A percentile compares a stretch with the other conserved stretches of the same genome.
These are phyloP conservation scores for Exophiala alcalophila DNA, from an alignment of 2,329 filamentous ascomycete genomes.

Conservation along the genomic window DNA sequence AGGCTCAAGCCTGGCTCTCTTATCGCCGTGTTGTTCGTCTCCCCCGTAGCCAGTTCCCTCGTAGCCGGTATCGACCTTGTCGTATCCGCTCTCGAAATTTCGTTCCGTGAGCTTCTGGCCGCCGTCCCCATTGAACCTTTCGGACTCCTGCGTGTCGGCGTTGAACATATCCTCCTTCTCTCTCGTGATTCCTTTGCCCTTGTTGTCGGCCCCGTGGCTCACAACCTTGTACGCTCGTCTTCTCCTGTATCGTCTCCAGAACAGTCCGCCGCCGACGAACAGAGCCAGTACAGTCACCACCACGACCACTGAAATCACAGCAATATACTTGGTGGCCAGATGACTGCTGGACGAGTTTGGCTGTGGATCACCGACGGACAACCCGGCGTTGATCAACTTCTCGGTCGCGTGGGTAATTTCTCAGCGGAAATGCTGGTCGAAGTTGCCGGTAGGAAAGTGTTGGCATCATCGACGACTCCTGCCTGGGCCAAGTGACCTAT, in stretches of 20 bases:
- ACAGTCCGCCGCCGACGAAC: conserved; percentile 13
- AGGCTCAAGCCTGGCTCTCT: conserved; percentile 20
- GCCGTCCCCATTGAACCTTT: conserved; percentile 14
- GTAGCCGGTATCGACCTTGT: conserved; percentile 22
- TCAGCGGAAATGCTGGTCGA: conserved; percentile 11
- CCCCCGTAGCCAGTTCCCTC: conserved; percentile 17
- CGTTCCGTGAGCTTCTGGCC: conserved; percentile 17
- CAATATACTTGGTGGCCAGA: conserved; percentile 21
- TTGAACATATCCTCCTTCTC: conserved; percentile 25
- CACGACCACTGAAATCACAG: conserved; percentile 18
- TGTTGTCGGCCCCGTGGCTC: conserved; percentile 16
- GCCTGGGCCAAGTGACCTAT: conserved; percentile 19
- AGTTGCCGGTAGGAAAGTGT: conserved; percentile 3
- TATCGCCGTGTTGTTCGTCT: conserved; percentile 18
- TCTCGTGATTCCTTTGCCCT: conserved; percentile 10
- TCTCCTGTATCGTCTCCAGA: conserved; percentile 21
- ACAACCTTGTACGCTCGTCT: conserved; percentile 22
- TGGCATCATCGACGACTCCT: conserved; percentile 17
- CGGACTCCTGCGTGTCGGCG: conserved; percentile 19
- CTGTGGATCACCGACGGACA: conserved; percentile 8
- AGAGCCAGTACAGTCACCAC: conserved; percentile 15
- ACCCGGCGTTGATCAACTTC: conserved; percentile 18
- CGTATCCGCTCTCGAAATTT: conserved; percentile 23
- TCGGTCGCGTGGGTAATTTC: conserved; percentile 20
- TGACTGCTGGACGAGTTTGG: conserved; percentile 4